phyloP scores from a whole-genome alignment of 169 alveolate genomes.

The Cryptosporidium meleagridis region DNA sequence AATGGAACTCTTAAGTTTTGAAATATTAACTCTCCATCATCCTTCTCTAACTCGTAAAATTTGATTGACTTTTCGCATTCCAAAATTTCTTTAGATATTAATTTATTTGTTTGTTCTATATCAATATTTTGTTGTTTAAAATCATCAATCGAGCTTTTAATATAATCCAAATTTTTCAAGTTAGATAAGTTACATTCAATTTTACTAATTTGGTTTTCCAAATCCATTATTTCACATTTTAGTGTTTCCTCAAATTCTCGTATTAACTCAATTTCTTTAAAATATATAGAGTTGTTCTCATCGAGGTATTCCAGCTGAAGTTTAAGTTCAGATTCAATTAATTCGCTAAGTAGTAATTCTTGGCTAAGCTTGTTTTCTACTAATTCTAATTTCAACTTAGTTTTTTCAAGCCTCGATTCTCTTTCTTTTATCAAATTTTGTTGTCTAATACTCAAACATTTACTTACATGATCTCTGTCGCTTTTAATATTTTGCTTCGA shows the following conservation, averaged over 20 bases:
- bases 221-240: not conserved
- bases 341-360: not conserved
- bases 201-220: not conserved
- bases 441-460: constrained; percentile 43
- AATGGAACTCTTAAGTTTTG: constrained; percentile 43
- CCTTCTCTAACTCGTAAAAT: constrained; percentile 14
- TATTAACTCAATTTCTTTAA: not conserved
- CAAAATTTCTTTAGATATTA: constrained; percentile 13
- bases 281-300: constrained; percentile 33
- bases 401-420: constrained; percentile 21
- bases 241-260: not conserved
- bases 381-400: constrained; percentile 7
- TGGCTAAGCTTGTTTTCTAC: not conserved
- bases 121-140: constrained; percentile 8
- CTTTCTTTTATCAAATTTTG: constrained; percentile 47
- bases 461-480: not conserved
- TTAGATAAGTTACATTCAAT: not conserved
- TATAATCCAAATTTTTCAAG: not conserved
- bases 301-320: constrained; percentile 32
- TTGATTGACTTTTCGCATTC: constrained; percentile 43
- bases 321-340: constrained; percentile 46
- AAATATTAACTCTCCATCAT: not conserved
- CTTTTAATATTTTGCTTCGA: not conserved
- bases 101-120: constrained; percentile 21
- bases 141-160: not conserved